These are phyloP conservation scores for Chaetomiaceae sp. DNA, from an alignment of 2,329 filamentous ascomycete genomes.

Conservation along the genomic window DNA sequence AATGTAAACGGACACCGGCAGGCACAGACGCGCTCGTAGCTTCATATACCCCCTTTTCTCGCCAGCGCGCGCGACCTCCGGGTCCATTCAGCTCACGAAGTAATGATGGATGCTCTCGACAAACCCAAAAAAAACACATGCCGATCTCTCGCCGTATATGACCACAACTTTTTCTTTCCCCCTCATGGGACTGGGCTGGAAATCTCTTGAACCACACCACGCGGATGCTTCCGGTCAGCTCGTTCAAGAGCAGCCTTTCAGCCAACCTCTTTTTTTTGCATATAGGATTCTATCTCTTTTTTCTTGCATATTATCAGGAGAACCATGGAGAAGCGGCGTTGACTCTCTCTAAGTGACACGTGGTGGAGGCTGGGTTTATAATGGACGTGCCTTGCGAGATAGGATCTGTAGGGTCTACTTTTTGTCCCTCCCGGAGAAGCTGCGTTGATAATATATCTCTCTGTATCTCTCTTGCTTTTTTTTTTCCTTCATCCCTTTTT, in stretches of 20 bases:
- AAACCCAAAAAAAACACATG: neutral
- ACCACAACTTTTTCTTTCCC: neutral
- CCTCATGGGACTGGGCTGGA: too few species aligned
- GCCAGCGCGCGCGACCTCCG: neutral
- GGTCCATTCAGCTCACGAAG: conserved; percentile 13
- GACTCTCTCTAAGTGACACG: too few species aligned
- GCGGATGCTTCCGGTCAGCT: neutral
- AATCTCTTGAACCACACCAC: too few species aligned
- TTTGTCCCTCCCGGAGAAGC: neutral
- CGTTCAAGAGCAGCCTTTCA: neutral
- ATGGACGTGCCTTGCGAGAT: neutral
- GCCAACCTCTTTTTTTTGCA: neutral
- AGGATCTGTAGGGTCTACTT: neutral
- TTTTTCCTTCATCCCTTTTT: too few species aligned
- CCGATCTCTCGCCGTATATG: neutral
- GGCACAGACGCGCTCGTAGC: neutral
- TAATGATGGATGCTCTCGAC: conserved; percentile 14
- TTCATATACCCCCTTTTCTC: conserved; percentile 18
- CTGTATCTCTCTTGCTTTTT: neutral
- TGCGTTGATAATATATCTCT: neutral
- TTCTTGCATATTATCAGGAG: conserved; percentile 6
- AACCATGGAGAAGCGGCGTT: conserved; percentile 3
- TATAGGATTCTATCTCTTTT: neutral
- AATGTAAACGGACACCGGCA: conserved; percentile 21
- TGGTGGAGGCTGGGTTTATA: neutral